These are phyloP conservation scores for Yamadazyma diospyri DNA, from an alignment of 1,139 yeast genomes.

Conservation along the genomic window DNA sequence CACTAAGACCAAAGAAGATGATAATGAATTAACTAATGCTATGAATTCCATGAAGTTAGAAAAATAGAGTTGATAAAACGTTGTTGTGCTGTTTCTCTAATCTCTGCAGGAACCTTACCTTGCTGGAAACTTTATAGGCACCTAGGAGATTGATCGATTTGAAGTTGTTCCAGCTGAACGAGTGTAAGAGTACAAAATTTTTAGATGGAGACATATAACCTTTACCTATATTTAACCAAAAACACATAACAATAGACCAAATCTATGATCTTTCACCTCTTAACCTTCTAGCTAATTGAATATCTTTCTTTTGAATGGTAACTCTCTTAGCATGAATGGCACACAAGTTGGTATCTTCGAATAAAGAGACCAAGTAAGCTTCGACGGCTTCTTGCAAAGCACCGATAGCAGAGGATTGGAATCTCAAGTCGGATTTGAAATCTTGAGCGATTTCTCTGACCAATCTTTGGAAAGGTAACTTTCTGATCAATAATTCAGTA, in stretches of 20 bases:
- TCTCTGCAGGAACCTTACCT: too few relatives aligned
- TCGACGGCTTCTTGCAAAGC: conserved; percentile 54
- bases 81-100: conserved; percentile 1
- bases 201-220: conserved; percentile 1
- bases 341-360: conserved; percentile 52
- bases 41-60: conserved; percentile 18
- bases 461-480: conserved; percentile 49
- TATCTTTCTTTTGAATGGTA: conserved; percentile 52
- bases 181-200: too few relatives aligned
- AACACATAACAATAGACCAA: conserved; percentile 4
- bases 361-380: conserved; percentile 49
- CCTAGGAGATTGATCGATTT: too few relatives aligned
- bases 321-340: conserved; percentile 55
- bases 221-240: conserved; percentile 4
- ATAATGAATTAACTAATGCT: conserved; percentile 15
- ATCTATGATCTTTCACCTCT: conserved; percentile 51
- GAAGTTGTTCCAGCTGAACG: too few relatives aligned
- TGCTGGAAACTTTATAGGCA: too few relatives aligned
- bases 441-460: conserved; percentile 50
- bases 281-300: conserved; percentile 53
- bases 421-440: conserved; percentile 50
- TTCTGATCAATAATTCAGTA: conserved; percentile 50
- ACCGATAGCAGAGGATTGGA: conserved; percentile 51
- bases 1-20: too few relatives aligned
- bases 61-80: conserved; percentile 5